These are phyloP conservation scores for Rhizopogon rudus DNA, from an alignment of 768 basidiomycete species.

Conservation along the genomic window DNA sequence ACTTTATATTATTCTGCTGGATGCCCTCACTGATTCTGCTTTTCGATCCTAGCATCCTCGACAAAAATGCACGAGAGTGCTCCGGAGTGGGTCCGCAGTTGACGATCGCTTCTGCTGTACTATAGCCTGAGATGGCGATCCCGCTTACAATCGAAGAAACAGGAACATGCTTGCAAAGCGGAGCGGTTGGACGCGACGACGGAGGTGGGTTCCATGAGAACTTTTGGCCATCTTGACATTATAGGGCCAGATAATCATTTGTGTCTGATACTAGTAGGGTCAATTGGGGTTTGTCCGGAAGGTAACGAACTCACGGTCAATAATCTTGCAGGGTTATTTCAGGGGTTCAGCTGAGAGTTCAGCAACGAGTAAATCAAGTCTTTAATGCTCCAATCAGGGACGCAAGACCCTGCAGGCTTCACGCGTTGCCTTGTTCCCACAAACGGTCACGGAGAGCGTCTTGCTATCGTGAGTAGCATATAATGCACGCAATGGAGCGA, in stretches of 20 bases:
- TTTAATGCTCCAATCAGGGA: too few relatives aligned
- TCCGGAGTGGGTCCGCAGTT: neutral
- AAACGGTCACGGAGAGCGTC: too few relatives aligned
- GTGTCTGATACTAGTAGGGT: neutral
- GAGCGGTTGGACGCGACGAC: neutral
- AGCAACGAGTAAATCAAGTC: too few relatives aligned
- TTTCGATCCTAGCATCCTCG: neutral
- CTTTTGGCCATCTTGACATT: too few relatives aligned
- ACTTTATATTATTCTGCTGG: neutral
- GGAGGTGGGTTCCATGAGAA: neutral
- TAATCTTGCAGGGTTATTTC: neutral
- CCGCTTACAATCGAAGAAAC: too few relatives aligned
- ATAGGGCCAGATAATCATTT: neutral
- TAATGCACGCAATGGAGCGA: too few relatives aligned
- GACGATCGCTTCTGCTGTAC: neutral
- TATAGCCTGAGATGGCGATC: neutral
- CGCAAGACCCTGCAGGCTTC: too few relatives aligned
- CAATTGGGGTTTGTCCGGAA: neutral
- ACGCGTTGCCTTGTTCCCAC: too few relatives aligned
- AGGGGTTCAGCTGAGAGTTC: too few relatives aligned
- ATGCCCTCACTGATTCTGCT: neutral
- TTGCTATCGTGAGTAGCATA: too few relatives aligned
- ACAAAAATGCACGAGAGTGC: neutral
- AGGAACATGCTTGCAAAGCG: neutral
- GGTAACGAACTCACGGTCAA: neutral